Evolutionary conservation across 192 early-diverging fungal genomes (phyloP).

Genomic region (Coemansia sp.): DNA sequence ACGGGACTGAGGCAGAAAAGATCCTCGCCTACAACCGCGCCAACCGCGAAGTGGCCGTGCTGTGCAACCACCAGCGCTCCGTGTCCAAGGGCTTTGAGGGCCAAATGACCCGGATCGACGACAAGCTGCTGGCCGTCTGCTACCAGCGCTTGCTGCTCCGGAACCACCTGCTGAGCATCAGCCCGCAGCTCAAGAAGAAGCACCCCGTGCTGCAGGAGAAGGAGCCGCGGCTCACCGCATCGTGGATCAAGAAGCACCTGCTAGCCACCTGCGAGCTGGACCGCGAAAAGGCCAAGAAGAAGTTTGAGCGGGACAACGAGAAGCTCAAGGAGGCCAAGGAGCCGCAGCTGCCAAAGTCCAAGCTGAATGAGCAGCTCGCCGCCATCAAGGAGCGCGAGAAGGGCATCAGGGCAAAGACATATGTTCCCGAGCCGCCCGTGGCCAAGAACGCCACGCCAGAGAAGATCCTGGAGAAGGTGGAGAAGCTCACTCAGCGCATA

Average conservation of each 20-base stretch:
- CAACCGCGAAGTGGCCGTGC: constrained; percentile 90
- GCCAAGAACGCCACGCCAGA: constrained; percentile 53
- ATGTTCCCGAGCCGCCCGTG: constrained; percentile 22
- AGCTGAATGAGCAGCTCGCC: constrained; percentile 48
- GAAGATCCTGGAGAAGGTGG: constrained; percentile 65
- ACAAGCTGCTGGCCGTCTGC: constrained; percentile 83
- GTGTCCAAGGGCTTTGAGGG: constrained; percentile 73
- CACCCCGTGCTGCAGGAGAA: constrained; percentile 55
- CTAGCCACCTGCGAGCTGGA: constrained; percentile 62
- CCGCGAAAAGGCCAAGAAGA: constrained; percentile 56
- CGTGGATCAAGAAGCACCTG: constrained; percentile 67
- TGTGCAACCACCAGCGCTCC: constrained; percentile 96
- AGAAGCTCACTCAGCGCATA: constrained; percentile 67
- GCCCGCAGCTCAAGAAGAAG: constrained; percentile 75
- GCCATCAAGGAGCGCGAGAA: constrained; percentile 41
- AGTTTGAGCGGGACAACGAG: constrained; percentile 77
- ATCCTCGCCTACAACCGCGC: constrained; percentile 89
- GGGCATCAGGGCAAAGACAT: constrained; percentile 34
- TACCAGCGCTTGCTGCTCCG: constrained; percentile 76
- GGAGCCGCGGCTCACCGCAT: constrained; percentile 72
- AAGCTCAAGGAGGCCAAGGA: constrained; percentile 64
- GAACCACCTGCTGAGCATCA: constrained; percentile 62
- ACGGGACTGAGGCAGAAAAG: constrained; percentile 74
- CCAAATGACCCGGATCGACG: constrained; percentile 73
- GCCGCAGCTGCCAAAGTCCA: constrained; percentile 45